Percentiles rank a stretch among this genome's conserved stretches.
phyloP scores from a whole-genome alignment of 2,329 filamentous ascomycete genomes.

The Anisogramma anomala region DNA sequence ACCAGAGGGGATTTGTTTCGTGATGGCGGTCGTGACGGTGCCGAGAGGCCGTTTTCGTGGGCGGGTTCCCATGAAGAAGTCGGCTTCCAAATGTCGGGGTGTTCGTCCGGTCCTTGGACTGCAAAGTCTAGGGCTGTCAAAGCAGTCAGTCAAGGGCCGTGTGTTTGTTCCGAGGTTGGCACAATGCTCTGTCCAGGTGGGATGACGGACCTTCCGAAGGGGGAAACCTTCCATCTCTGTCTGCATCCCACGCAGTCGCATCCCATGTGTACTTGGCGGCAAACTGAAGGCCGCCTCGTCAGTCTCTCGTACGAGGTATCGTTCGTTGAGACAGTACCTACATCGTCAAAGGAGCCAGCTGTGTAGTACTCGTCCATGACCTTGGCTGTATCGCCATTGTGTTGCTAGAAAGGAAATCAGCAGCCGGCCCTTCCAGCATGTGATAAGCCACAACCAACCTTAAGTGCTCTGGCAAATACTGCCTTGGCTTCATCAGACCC shows the following conservation, averaged over 20 bases:
- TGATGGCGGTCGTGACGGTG: constrained; percentile 52
- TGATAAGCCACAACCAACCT: background rate
- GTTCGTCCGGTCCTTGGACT: constrained; percentile 11
- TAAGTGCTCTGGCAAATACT: background rate
- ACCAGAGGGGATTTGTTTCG: constrained; percentile 46
- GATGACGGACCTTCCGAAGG: background rate
- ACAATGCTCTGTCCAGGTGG: background rate
- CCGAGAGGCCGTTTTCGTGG: constrained; percentile 24
- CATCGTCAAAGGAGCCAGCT: background rate
- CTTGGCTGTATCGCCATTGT: background rate
- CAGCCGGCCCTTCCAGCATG: background rate
- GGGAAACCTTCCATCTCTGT: constrained; percentile 35
- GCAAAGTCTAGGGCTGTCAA: constrained; percentile 1
- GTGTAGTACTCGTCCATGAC: background rate
- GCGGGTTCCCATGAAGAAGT: constrained; percentile 1
- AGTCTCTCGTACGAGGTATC: too few relatives aligned
- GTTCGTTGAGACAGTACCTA: background rate
- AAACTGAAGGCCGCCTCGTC: constrained; percentile 26
- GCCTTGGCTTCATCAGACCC: background rate
- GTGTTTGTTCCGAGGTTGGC: too few relatives aligned
- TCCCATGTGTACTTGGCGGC: constrained; percentile 43
- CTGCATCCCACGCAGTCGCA: constrained; percentile 39
- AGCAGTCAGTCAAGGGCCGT: too few relatives aligned
- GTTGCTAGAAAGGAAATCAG: background rate
- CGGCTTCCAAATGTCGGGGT: too few relatives aligned